These are phyloP conservation scores for Rhizophora apiculata DNA, from an alignment of 345 rosid species.

Conservation along the genomic window DNA sequence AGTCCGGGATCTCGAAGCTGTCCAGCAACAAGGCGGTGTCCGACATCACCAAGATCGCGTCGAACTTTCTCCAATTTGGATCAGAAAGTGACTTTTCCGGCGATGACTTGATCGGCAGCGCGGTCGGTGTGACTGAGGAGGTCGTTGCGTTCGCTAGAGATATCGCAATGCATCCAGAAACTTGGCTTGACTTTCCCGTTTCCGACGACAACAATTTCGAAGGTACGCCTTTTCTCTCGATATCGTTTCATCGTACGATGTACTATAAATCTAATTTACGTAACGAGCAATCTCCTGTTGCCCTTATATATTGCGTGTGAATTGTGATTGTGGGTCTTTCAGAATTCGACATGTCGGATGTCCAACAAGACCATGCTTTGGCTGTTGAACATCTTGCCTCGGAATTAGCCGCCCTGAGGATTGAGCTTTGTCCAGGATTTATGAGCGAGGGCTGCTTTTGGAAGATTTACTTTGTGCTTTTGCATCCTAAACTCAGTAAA, in stretches of 20 bases:
- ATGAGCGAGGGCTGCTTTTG: slow-evolving; percentile 91
- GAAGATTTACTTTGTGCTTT: slow-evolving; percentile 91
- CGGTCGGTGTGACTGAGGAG: slow-evolving; percentile 79
- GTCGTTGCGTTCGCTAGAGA: slow-evolving; percentile 74
- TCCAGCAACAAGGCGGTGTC: slow-evolving; percentile 60
- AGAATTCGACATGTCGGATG: slow-evolving; percentile 95
- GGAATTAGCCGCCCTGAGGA: slow-evolving; percentile 73
- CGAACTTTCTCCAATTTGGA: slow-evolving; percentile 52
- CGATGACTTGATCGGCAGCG: slow-evolving; percentile 41
- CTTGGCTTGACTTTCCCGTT: slow-evolving; percentile 91
- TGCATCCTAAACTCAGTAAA: slow-evolving; percentile 75
- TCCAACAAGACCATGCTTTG: slow-evolving; percentile 89
- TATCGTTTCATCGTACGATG: not conserved
- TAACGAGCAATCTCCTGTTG: not conserved
- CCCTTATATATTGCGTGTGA: not conserved
- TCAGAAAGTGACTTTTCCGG: slow-evolving; percentile 35
- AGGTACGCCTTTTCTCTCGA: slow-evolving; percentile 35
- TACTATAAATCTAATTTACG: too few relatives aligned
- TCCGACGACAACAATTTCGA: slow-evolving; percentile 63
- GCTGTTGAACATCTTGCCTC: slow-evolving; percentile 79
- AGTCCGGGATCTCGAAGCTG: slow-evolving; percentile 58
- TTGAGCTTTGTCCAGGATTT: slow-evolving; percentile 87
- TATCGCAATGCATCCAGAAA: slow-evolving; percentile 87
- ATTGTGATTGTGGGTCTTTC: not conserved
- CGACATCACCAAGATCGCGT: slow-evolving; percentile 61